These are phyloP conservation scores for Nymphaea thermarum DNA, from an alignment of 164 flowering plant species.

Conservation along the genomic window DNA sequence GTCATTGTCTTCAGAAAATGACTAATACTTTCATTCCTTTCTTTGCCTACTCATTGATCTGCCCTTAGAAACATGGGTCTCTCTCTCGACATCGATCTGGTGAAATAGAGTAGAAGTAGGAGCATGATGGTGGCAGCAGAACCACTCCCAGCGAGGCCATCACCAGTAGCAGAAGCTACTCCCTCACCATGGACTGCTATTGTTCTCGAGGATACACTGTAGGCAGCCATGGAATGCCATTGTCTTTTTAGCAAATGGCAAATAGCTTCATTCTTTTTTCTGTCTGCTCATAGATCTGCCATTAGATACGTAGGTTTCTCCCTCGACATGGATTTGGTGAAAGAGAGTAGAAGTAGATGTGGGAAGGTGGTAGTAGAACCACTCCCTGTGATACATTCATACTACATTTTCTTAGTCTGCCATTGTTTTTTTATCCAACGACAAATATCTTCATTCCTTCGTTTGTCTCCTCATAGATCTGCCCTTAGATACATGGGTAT, in stretches of 20 bases:
- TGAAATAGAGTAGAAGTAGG: slow-evolving; percentile 14
- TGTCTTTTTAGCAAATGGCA: too few relatives aligned
- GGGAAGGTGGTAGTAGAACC: too few relatives aligned
- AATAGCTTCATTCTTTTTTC: too few relatives aligned
- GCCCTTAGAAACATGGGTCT: slow-evolving; percentile 38
- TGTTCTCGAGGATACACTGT: slow-evolving; percentile 23
- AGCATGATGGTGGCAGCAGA: slow-evolving; percentile 45
- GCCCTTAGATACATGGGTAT: slow-evolving; percentile 38
- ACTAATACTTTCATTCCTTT: not conserved
- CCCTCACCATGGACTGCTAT: slow-evolving; percentile 33
- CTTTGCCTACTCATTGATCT: slow-evolving; percentile 22
- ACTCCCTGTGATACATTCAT: too few relatives aligned
- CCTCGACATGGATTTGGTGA: too few relatives aligned
- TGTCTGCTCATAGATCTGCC: too few relatives aligned
- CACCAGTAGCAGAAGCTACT: slow-evolving; percentile 35
- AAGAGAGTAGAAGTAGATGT: too few relatives aligned
- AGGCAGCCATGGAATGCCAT: too few relatives aligned
- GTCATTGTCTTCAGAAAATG: too few relatives aligned
- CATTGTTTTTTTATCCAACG: too few relatives aligned
- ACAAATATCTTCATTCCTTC: not conserved
- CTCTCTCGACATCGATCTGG: slow-evolving; percentile 14
- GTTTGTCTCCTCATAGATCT: slow-evolving; percentile 22
- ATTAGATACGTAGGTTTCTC: too few relatives aligned
- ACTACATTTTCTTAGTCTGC: too few relatives aligned
- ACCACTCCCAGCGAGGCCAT: slow-evolving; percentile 55